Conservation (phyloP, 306 rosid genomes). For the Rosa chinensis region DNA sequence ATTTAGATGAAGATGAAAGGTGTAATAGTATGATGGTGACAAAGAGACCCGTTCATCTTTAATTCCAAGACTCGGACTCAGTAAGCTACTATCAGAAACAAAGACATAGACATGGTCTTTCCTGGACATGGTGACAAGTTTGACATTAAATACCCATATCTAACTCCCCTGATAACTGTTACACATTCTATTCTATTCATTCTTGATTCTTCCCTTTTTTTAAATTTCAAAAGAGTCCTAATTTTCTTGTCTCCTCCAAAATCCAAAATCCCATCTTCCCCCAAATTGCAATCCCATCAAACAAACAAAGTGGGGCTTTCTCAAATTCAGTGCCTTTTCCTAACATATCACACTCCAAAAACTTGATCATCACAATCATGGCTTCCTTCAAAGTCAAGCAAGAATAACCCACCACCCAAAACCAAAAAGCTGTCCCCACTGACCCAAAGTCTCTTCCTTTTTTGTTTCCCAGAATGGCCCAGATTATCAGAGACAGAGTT, state of each 20-base stretch:
- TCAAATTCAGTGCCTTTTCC: constrained; percentile 15
- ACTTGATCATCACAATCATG: constrained; percentile 5
- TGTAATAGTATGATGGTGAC: background rate
- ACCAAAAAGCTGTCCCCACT: constrained; percentile 22
- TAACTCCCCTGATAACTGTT: background rate
- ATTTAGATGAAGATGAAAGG: background rate
- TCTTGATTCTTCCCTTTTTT: background rate
- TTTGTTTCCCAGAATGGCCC: constrained; percentile 39
- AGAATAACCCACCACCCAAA: constrained; percentile 26
- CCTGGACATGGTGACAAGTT: background rate
- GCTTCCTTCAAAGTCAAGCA: constrained; percentile 62
- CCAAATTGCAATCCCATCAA: background rate
- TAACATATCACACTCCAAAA: background rate
- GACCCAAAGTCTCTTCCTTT: constrained; percentile 21
- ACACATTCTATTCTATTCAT: background rate
- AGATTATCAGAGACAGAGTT: constrained; percentile 46
- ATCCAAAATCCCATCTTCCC: background rate
- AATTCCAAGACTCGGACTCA: background rate
- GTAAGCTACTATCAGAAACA: background rate
- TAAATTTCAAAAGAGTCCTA: background rate
- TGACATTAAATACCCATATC: constrained; percentile 3
- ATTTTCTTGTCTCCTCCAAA: background rate
- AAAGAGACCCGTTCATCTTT: background rate
- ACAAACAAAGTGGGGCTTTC: background rate
- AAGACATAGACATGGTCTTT: background rate